Evolutionary conservation across 2,329 filamentous ascomycete genomes (phyloP).

Genomic region (Exophiala sp.): DNA sequence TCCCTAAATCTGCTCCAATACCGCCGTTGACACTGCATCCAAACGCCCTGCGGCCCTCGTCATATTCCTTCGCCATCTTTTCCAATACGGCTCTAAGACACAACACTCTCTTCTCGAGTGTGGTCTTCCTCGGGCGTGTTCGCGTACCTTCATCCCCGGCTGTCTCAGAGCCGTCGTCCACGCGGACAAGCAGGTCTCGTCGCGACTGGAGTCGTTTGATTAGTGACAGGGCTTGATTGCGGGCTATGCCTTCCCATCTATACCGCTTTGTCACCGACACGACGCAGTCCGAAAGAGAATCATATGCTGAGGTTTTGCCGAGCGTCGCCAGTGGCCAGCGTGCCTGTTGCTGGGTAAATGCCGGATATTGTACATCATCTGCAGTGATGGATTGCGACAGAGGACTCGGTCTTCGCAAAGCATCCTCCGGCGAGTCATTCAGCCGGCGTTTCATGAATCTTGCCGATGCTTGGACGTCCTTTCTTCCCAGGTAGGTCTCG

Average conservation of each 20-base stretch:
- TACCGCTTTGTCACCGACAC: constrained; percentile 1
- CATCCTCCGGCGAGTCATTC: background rate
- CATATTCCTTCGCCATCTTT: constrained; percentile 3
- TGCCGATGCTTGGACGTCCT: background rate
- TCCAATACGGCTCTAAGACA: background rate
- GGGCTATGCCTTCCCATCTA: background rate
- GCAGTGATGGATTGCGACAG: constrained; percentile 1
- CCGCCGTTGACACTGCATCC: background rate
- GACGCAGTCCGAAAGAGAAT: background rate
- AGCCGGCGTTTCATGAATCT: background rate
- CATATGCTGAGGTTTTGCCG: constrained; percentile 3
- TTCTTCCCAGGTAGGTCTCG: background rate
- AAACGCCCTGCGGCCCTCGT: background rate
- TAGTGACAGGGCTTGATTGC: background rate
- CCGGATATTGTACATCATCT: constrained; percentile 4
- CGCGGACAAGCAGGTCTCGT: constrained; percentile 1
- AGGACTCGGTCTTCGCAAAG: background rate
- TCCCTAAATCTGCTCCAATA: background rate
- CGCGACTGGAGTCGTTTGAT: background rate
- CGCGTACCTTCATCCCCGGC: background rate
- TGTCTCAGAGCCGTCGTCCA: background rate
- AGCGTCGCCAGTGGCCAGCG: constrained; percentile 1
- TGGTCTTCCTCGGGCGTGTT: background rate
- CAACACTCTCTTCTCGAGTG: background rate
- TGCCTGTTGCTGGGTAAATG: background rate